Percentiles rank a stretch among this genome's conserved stretches.
phyloP scores from a whole-genome alignment of 768 basidiomycete species.

The Paxillus involutus region DNA sequence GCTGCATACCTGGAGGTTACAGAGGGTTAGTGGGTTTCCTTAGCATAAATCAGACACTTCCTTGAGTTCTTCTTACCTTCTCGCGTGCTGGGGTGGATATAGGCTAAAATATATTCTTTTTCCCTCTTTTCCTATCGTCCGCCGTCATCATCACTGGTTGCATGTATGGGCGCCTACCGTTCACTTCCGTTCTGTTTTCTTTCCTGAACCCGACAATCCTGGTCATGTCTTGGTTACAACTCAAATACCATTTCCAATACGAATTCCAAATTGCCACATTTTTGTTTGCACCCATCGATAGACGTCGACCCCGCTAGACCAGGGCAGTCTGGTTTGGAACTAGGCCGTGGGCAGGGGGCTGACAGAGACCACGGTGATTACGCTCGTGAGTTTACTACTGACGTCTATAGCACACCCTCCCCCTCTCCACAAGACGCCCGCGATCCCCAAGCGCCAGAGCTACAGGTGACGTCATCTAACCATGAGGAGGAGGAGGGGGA shows the following conservation, averaged over 20 bases:
- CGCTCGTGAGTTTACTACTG: conserved; percentile 5
- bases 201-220: neutral
- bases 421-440: conserved; percentile 17
- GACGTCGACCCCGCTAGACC: neutral
- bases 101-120: conserved; percentile 79
- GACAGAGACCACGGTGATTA: conserved; percentile 5
- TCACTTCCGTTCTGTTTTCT: neutral
- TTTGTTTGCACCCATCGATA: conserved; percentile 3
- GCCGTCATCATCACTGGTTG: conserved; percentile 11
- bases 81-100: conserved; percentile 45
- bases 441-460: conserved; percentile 6
- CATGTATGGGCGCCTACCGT: conserved; percentile 11
- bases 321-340: neutral
- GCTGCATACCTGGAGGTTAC: conserved; percentile 84
- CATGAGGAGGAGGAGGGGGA: conserved; percentile 18
- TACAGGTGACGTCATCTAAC: conserved; percentile 7
- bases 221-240: conserved; percentile 6
- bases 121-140: conserved; percentile 43
- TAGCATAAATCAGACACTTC: conserved; percentile 31
- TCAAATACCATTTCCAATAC: conserved; percentile 12
- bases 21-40: conserved; percentile 81
- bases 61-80: conserved; percentile 56
- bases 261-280: conserved; percentile 9
- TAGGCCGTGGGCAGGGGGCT: neutral
- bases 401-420: conserved; percentile 25